Conservation (phyloP, 2,329 filamentous ascomycete genomes). For the Aspergillus flavus region DNA sequence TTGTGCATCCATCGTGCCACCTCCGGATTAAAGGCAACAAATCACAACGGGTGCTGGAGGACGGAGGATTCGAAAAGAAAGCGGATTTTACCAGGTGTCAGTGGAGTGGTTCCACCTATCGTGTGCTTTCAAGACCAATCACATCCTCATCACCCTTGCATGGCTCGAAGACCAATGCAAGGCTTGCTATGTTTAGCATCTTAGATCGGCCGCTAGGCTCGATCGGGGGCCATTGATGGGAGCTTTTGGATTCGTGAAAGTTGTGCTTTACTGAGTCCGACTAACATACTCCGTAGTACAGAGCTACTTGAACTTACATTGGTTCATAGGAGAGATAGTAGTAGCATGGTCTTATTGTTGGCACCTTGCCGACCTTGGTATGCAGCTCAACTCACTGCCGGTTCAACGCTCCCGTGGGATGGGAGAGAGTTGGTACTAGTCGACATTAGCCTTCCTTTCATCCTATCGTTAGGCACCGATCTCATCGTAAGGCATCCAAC, state of each 20-base stretch:
- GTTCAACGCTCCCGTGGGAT: background rate
- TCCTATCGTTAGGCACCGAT: background rate
- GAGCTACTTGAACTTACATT: background rate
- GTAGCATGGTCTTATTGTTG: background rate
- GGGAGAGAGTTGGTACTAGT: background rate
- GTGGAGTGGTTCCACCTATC: conserved; percentile 12
- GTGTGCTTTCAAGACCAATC: conserved; percentile 13
- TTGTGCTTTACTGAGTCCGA: background rate
- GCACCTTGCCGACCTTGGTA: background rate
- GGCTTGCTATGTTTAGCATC: conserved; percentile 30
- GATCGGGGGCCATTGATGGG: background rate
- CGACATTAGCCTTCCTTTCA: background rate
- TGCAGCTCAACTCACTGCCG: background rate
- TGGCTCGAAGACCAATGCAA: conserved; percentile 22
- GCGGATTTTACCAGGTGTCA: conserved; percentile 11
- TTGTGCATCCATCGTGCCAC: conserved; percentile 22
- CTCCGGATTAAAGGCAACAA: conserved; percentile 14
- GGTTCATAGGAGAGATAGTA: background rate
- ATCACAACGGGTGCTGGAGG: conserved; percentile 6
- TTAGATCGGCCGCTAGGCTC: conserved; percentile 25
- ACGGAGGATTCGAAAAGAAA: conserved; percentile 16
- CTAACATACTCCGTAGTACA: background rate
- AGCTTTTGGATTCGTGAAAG: background rate
- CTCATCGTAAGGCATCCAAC: background rate
- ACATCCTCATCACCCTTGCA: conserved; percentile 10